These are phyloP conservation scores for Aureobasidium sp. DNA, from an alignment of 2,329 filamentous ascomycete species.

Conservation along the genomic window DNA sequence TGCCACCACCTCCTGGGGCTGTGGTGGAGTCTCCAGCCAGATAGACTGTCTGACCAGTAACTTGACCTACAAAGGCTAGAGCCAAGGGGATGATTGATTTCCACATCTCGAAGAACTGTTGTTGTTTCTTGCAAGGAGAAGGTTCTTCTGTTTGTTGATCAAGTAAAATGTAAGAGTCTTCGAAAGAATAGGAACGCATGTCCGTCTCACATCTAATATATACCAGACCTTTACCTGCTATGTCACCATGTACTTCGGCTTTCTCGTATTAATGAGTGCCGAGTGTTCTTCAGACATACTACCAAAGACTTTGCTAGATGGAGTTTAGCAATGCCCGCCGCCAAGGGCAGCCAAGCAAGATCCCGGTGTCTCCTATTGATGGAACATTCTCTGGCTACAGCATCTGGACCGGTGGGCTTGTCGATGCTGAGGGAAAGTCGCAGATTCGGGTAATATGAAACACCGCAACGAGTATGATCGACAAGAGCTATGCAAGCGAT, in stretches of 20 bases:
- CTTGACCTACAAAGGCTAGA: background rate
- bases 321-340: background rate
- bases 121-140: background rate
- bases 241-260: background rate
- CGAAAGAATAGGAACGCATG: background rate
- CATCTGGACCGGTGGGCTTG: background rate
- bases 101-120: background rate
- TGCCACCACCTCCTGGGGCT: conserved; percentile 43
- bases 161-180: background rate
- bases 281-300: background rate
- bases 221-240: background rate
- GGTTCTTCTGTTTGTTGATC: too few relatives aligned
- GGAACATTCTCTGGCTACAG: background rate
- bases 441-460: background rate
- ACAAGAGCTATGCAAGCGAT: background rate
- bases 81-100: background rate
- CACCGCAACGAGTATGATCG: conserved; percentile 7
- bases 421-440: background rate
- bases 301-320: background rate
- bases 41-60: conserved; percentile 39
- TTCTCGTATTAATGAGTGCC: conserved; percentile 1
- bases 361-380: background rate
- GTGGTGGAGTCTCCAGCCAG: conserved; percentile 58
- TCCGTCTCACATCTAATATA: background rate
- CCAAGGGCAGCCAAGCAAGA: background rate